These are phyloP conservation scores for Fonsecaea pugnacius DNA, from an alignment of 2,329 filamentous ascomycete genomes.

Conservation along the genomic window DNA sequence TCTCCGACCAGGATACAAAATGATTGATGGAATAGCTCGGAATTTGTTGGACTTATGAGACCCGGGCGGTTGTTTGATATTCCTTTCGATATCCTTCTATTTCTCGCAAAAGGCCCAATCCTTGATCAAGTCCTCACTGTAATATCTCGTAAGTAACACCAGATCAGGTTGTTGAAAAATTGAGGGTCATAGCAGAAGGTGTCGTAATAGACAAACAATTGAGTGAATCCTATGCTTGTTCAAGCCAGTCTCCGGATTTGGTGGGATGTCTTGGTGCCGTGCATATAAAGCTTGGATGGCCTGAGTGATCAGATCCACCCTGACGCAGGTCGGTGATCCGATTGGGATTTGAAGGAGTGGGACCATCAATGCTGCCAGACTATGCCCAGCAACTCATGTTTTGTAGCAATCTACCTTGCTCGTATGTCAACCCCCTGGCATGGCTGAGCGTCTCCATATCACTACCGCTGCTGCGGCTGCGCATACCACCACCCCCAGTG, in stretches of 20 bases:
- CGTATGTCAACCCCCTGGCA: conserved; percentile 11
- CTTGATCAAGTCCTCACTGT: neutral
- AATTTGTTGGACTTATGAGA: neutral
- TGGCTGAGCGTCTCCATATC: conserved; percentile 59
- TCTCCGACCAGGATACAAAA: neutral
- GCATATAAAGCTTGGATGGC: neutral
- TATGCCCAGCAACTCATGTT: neutral
- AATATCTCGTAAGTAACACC: neutral
- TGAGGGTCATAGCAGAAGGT: neutral
- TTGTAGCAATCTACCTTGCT: neutral
- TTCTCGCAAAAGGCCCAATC: neutral
- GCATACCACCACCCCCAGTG: conserved; percentile 71
- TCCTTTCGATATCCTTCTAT: neutral
- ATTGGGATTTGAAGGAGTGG: neutral
- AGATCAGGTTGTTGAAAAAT: neutral
- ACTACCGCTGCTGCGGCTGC: conserved; percentile 63
- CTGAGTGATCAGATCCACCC: neutral
- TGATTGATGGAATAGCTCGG: neutral
- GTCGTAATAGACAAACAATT: neutral
- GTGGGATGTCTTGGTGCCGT: conserved; percentile 2
- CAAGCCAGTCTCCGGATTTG: neutral
- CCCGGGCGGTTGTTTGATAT: neutral
- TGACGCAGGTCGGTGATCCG: neutral
- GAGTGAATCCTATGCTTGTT: neutral
- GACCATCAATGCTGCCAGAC: neutral